Conservation (phyloP, 495 filamentous ascomycete genomes). For the Xylaria bambusicola region DNA sequence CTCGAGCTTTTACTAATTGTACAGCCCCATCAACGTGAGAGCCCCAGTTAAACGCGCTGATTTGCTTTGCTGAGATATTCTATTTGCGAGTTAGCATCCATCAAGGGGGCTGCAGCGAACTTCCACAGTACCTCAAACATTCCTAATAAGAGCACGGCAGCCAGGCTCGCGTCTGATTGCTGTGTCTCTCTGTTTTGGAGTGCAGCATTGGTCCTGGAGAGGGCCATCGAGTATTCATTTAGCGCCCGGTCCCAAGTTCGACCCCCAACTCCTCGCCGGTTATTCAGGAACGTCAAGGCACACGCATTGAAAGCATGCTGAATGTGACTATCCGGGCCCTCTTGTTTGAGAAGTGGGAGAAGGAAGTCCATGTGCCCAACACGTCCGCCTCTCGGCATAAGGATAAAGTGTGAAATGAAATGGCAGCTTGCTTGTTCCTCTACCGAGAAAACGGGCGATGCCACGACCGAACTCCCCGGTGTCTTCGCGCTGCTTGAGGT, state of each 20-base stretch:
- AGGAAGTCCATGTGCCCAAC: slow-evolving; percentile 60
- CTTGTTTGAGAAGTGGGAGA: slow-evolving; percentile 53
- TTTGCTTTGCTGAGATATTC: slow-evolving; percentile 50
- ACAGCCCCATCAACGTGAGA: slow-evolving; percentile 58
- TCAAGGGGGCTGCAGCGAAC: background rate
- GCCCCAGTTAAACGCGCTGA: slow-evolving; percentile 52
- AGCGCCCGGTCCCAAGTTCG: slow-evolving; percentile 40
- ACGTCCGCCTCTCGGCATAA: slow-evolving; percentile 45
- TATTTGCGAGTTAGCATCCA: slow-evolving; percentile 6
- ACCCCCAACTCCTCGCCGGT: slow-evolving; percentile 37
- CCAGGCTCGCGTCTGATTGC: slow-evolving; percentile 57
- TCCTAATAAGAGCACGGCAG: slow-evolving; percentile 61
- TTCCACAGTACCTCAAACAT: slow-evolving; percentile 61
- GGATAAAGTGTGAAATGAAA: slow-evolving; percentile 60
- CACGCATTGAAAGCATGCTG: slow-evolving; percentile 62
- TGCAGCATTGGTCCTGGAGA: slow-evolving; percentile 55
- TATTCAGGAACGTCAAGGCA: slow-evolving; percentile 56
- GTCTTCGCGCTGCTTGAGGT: slow-evolving; percentile 13
- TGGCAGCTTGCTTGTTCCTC: slow-evolving; percentile 55
- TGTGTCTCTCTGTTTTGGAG: slow-evolving; percentile 51
- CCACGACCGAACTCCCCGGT: slow-evolving; percentile 20
- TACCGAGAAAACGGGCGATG: slow-evolving; percentile 32
- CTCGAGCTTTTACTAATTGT: slow-evolving; percentile 54
- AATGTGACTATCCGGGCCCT: slow-evolving; percentile 49
- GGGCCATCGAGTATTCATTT: slow-evolving; percentile 50